Conservation (phyloP, 352 stramenopile species). For the Peronosclerospora sorghi region DNA sequence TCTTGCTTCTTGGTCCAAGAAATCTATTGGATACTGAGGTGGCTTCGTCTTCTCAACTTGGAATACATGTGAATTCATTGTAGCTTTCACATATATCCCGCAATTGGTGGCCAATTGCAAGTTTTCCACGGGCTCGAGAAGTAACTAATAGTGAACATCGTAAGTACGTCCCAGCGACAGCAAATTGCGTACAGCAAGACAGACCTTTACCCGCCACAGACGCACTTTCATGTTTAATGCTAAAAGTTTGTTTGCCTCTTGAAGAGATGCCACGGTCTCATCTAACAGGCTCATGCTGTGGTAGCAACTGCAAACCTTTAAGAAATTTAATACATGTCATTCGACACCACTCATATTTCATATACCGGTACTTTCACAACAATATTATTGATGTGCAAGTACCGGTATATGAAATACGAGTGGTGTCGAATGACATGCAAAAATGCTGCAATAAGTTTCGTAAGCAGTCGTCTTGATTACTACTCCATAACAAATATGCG, state of each 20-base stretch:
- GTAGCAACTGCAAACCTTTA: background rate
- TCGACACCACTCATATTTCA: too few species aligned
- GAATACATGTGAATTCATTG: slow-evolving; percentile 41
- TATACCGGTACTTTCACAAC: too few species aligned
- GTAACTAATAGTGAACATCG: slow-evolving; percentile 41
- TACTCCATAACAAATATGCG: slow-evolving; percentile 93
- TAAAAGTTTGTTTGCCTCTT: slow-evolving; percentile 1
- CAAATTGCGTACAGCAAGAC: slow-evolving; percentile 34
- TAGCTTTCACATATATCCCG: slow-evolving; percentile 31
- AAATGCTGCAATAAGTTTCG: too few species aligned
- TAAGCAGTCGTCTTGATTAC: background rate
- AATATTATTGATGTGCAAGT: background rate
- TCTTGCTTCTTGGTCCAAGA: slow-evolving; percentile 21
- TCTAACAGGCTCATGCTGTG: slow-evolving; percentile 3
- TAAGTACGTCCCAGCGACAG: slow-evolving; percentile 44
- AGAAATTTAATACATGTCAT: too few species aligned
- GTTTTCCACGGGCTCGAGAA: slow-evolving; percentile 1
- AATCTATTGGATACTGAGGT: slow-evolving; percentile 20
- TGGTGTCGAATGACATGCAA: background rate
- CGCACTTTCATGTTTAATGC: slow-evolving; percentile 32
- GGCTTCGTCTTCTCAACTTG: slow-evolving; percentile 25
- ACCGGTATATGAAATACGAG: background rate
- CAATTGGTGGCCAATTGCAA: slow-evolving; percentile 20
- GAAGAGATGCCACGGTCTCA: background rate
- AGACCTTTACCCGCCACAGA: slow-evolving; percentile 38